Percentiles rank a stretch among this genome's conserved stretches.
phyloP scores from a whole-genome alignment of 805 yeast genomes.

The Candida hispaniensis region DNA sequence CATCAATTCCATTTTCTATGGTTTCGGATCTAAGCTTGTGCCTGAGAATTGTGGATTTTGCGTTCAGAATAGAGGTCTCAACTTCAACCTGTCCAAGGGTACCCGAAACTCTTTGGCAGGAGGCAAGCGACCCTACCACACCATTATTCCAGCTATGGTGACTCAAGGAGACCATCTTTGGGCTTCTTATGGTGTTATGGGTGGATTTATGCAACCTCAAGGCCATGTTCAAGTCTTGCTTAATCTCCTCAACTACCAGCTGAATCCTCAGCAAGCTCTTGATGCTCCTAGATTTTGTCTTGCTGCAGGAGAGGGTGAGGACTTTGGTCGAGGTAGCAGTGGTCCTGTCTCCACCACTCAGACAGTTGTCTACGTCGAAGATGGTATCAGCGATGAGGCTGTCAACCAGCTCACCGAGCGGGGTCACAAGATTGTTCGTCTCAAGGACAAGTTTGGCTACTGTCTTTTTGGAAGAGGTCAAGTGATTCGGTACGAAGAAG shows the following conservation, averaged over 20 bases:
- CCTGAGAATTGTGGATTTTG: constrained; percentile 53
- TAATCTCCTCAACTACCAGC: constrained; percentile 50
- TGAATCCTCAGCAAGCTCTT: constrained; percentile 61
- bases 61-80: constrained; percentile 67
- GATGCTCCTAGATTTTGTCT: constrained; percentile 69
- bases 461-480: constrained; percentile 45
- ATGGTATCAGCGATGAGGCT: constrained; percentile 43
- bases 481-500: constrained; percentile 40
- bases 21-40: constrained; percentile 60
- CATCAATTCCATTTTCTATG: constrained; percentile 60
- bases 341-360: constrained; percentile 49
- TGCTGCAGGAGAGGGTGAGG: constrained; percentile 35
- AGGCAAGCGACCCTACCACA: constrained; percentile 66
- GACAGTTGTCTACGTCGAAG: constrained; percentile 54
- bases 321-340: constrained; percentile 48
- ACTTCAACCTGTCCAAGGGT: constrained; percentile 51
- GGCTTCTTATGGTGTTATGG: constrained; percentile 75
- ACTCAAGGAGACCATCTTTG: constrained; percentile 40
- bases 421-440: constrained; percentile 47
- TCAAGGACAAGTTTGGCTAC: constrained; percentile 35
- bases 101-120: constrained; percentile 55
- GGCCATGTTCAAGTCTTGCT: constrained; percentile 71
- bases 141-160: constrained; percentile 74
- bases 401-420: constrained; percentile 36
- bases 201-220: constrained; percentile 80